Evolutionary conservation across 441 rosid species (phyloP), one percentile per base, ranked within the genome.

Genomic region (Gossypium davidsonii): DNA sequence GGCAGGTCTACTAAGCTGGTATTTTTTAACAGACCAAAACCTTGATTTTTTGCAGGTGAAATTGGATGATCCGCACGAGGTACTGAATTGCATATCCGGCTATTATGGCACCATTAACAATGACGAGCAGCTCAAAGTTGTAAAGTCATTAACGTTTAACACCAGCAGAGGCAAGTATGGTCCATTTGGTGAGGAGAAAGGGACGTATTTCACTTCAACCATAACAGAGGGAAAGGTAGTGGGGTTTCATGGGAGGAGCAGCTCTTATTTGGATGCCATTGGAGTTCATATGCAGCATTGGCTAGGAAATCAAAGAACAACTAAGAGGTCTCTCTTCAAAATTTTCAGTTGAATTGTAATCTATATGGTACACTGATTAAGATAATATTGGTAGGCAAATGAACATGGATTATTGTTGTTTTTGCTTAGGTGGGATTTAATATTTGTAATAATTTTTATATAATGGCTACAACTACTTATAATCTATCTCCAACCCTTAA

Each of bases 241-340:
- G 63, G 98, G 98, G 10, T 85, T 94, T 76, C 97, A 94, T 79
- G 98, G 98, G 74, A 88, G 89, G 77, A 79, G 92, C 75, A 78
- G 96, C 83, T 74, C 66, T 48, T 85, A 86, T 77, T 78, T 92
- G 86, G 92, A 92, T 80, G 95, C 98, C 73, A 83, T 94, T 78
- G 97, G 98, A 76, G 91, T 94, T 66, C 97, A 90, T 69, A 87
- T 85, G 90, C 97, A 91, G 71, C 94, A 88, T 70, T 88, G 96
- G 98, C 83, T 90, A 18, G 95, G 95, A 44, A 82, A 90, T 77
- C 81, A 71, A 67, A 73, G 70, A 76, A 69, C 81, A 12, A 12
- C 77, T 44, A 83, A 63, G 76, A 20, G 79, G 23, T 83, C 87
- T 46, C 67, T 85, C 60, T 88, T 85, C 84, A 86, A 77, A 66